Conservation (phyloP, 2,329 filamentous ascomycete species). For the Colletotrichum sidae region DNA sequence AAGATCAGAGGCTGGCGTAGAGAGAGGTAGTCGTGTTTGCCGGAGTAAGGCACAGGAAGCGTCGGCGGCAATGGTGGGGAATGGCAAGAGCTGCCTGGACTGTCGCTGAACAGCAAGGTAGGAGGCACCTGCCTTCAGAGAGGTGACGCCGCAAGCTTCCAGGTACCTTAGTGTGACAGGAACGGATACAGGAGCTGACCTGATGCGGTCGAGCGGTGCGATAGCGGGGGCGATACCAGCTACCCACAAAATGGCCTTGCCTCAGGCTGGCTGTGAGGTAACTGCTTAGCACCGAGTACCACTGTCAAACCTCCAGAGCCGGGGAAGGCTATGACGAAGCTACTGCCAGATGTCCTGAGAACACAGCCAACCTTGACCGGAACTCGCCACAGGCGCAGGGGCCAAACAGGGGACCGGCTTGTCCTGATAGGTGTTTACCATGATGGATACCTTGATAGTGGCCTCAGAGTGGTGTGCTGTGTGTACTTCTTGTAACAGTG, state of each 20-base stretch:
- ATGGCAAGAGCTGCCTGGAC: slow-evolving; percentile 25
- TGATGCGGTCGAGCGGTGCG: slow-evolving; percentile 27
- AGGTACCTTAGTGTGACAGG: slow-evolving; percentile 4
- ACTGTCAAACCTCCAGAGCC: slow-evolving; percentile 29
- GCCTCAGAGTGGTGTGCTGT: no score
- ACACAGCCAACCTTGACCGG: slow-evolving; percentile 14
- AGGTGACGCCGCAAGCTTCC: slow-evolving; percentile 32
- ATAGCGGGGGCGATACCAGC: slow-evolving; percentile 21
- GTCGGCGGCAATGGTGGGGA: slow-evolving; percentile 37
- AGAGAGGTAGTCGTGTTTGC: slow-evolving; percentile 20
- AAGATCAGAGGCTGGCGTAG: slow-evolving; percentile 18
- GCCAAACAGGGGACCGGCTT: no score
- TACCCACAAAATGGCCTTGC: slow-evolving; percentile 18
- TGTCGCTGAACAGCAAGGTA: slow-evolving; percentile 20
- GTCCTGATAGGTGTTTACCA: no score
- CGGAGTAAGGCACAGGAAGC: slow-evolving; percentile 27
- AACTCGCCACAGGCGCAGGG: no score
- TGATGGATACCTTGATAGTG: no score
- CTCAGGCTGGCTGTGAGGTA: slow-evolving; percentile 21
- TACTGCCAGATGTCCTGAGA: slow-evolving; percentile 1
- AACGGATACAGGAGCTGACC: slow-evolving; percentile 16
- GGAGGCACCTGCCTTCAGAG: not conserved
- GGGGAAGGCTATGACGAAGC: slow-evolving; percentile 36
- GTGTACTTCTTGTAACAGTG: no score
- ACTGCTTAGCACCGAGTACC: slow-evolving; percentile 29